These are phyloP conservation scores for Aspergillus fischeri DNA, from an alignment of 2,329 filamentous ascomycete genomes.

Conservation along the genomic window DNA sequence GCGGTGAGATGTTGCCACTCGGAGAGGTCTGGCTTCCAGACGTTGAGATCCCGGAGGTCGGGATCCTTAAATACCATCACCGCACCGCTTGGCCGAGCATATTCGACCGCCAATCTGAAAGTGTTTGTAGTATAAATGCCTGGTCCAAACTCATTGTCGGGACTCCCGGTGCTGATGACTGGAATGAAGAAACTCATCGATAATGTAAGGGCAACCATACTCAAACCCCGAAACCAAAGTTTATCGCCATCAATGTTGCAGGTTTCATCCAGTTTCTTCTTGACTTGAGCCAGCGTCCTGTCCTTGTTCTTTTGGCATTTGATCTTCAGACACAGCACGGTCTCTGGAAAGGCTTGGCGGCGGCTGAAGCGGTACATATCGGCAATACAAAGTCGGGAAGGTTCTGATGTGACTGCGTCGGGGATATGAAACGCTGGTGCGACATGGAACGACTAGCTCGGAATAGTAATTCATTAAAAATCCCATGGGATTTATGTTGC, in stretches of 20 bases:
- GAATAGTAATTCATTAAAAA: not conserved
- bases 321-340: too few relatives aligned
- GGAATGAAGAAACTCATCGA: not conserved
- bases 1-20: constrained; percentile 13
- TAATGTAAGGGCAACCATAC: not conserved
- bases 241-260: too few relatives aligned
- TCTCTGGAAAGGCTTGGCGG: too few relatives aligned
- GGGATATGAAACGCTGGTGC: too few relatives aligned
- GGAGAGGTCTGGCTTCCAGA: constrained; percentile 5
- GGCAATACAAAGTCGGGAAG: too few relatives aligned
- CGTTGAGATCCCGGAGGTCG: not conserved
- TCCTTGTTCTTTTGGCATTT: too few relatives aligned
- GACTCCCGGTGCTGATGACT: not conserved
- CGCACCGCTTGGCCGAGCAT: not conserved
- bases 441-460: not conserved
- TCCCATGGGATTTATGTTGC: not conserved
- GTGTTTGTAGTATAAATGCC: constrained; percentile 1
- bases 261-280: too few relatives aligned
- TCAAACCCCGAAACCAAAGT: not conserved
- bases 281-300: too few relatives aligned
- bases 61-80: constrained; percentile 5
- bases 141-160: constrained; percentile 6
- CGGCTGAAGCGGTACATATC: too few relatives aligned
- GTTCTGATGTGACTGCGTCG: too few relatives aligned
- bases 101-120: not conserved